Evolutionary conservation across 2,329 filamentous ascomycete genomes (phyloP).

Genomic region (Aspergillus awamori): DNA sequence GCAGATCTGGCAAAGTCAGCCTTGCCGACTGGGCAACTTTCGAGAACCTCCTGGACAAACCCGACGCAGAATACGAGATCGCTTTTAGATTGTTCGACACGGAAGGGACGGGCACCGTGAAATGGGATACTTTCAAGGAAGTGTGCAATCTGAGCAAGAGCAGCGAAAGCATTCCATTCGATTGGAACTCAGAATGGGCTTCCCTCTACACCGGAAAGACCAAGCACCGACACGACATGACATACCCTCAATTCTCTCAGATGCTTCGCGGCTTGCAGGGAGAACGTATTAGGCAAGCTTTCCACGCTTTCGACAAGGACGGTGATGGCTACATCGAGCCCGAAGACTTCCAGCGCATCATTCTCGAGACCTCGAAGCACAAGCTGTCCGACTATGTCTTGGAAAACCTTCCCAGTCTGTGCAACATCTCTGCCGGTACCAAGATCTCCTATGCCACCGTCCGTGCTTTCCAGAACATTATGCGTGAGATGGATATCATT

Average conservation of each 20-base stretch:
- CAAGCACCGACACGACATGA: conserved; percentile 85
- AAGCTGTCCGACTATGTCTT: conserved; percentile 97
- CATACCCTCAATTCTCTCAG: conserved; percentile 95
- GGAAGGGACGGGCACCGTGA: conserved; percentile 79
- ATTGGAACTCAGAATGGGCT: conserved; percentile 97
- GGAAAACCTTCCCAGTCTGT: conserved; percentile 85
- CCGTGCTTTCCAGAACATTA: conserved; percentile 95
- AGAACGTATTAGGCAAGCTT: conserved; percentile 93
- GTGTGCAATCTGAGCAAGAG: conserved; percentile 88
- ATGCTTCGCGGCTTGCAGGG: conserved; percentile 96
- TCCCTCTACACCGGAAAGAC: conserved; percentile 88
- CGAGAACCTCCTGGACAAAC: conserved; percentile 89
- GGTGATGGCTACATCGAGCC: conserved; percentile 94
- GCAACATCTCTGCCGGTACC: conserved; percentile 87
- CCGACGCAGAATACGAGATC: conserved; percentile 98
- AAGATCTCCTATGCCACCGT: conserved; percentile 99
- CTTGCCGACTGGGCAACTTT: conserved; percentile 90
- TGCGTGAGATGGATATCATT: conserved; percentile 95
- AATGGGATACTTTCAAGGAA: conserved; percentile 83
- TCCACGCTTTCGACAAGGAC: conserved; percentile 87
- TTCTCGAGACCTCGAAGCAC: conserved; percentile 86
- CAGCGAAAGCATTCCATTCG: conserved; percentile 82
- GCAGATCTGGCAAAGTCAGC: conserved; percentile 70
- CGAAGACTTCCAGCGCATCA: conserved; percentile 95
- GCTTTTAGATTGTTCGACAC: conserved; percentile 95